These are phyloP conservation scores for Mesotaenium endlicherianum DNA, from an alignment of 139 green algal genomes.

Conservation along the genomic window DNA sequence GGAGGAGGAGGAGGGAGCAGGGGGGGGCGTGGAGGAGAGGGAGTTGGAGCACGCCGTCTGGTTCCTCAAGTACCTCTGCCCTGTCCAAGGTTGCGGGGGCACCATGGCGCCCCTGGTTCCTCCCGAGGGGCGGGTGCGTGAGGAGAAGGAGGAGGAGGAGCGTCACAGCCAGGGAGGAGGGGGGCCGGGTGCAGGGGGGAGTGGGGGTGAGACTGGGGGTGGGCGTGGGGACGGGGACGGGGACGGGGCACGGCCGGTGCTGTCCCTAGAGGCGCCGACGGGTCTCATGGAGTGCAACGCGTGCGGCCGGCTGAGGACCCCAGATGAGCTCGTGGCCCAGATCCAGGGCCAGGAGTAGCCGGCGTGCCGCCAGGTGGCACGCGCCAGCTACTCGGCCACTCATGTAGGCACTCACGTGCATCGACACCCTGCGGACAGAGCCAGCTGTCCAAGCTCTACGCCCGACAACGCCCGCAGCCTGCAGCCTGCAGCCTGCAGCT, in stretches of 20 bases:
- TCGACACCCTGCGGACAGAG: too few relatives aligned
- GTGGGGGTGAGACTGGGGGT: neutral
- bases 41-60: conserved; percentile 23
- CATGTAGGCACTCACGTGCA: too few relatives aligned
- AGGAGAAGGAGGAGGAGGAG: neutral
- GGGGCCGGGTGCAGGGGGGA: neutral
- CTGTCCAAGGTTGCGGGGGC: conserved; percentile 9
- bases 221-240: too few relatives aligned
- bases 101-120: conserved; percentile 24
- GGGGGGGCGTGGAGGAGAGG: neutral
- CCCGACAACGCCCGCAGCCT: too few relatives aligned
- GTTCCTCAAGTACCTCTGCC: conserved; percentile 37
- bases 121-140: neutral
- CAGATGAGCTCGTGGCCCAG: conserved; percentile 8
- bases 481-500: too few relatives aligned
- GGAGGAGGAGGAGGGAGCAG: neutral
- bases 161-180: neutral
- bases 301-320: conserved; percentile 5
- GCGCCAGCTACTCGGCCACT: too few relatives aligned
- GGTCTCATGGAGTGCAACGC: conserved; percentile 41
- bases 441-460: too few relatives aligned
- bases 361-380: too few relatives aligned
- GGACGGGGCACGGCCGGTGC: too few relatives aligned
- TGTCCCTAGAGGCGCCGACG: too few relatives aligned
- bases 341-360: too few relatives aligned